These are phyloP conservation scores for Pseudozyma sp. DNA, from an alignment of 1,284 basidiomycete genomes.

Conservation along the genomic window DNA sequence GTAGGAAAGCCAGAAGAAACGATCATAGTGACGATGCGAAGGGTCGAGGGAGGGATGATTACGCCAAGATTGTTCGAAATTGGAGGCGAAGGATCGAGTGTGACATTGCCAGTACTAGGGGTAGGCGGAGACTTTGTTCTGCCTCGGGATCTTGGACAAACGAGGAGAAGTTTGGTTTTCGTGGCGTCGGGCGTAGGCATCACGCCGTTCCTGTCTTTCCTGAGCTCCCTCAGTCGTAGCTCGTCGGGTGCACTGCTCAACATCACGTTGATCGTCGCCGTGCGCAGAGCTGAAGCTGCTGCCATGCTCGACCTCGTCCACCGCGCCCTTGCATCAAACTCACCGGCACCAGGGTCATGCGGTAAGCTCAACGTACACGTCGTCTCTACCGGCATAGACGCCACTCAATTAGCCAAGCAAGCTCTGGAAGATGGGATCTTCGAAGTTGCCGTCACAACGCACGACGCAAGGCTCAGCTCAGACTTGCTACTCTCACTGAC, in stretches of 20 bases:
- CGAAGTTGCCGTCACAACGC: conserved; percentile 2
- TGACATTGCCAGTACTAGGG: conserved; percentile 28
- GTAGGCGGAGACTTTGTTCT: conserved; percentile 33
- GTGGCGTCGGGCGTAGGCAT: conserved; percentile 29
- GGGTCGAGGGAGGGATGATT: conserved; percentile 19
- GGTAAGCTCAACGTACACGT: conserved; percentile 22
- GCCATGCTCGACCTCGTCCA: conserved; percentile 24
- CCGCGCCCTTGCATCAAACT: not conserved
- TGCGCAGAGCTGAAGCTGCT: conserved; percentile 22
- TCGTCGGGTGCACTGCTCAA: not conserved
- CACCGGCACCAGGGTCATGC: not conserved
- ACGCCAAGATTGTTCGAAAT: conserved; percentile 33
- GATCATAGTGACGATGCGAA: conserved; percentile 31
- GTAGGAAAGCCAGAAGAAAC: not conserved
- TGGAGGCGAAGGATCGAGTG: not conserved
- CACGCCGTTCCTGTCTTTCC: conserved; percentile 35
- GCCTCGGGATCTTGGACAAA: not conserved
- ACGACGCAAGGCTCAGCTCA: conserved; percentile 18
- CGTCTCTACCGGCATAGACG: conserved; percentile 24
- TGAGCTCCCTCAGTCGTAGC: not conserved
- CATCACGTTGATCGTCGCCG: conserved; percentile 21
- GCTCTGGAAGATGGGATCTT: not conserved
- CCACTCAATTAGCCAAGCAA: not conserved
- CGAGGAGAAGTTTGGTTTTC: conserved; percentile 16
- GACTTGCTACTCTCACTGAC: conserved; percentile 10